These are phyloP conservation scores for Zasmidium citrigriseum DNA, from an alignment of 2,329 filamentous ascomycete genomes.

Conservation along the genomic window DNA sequence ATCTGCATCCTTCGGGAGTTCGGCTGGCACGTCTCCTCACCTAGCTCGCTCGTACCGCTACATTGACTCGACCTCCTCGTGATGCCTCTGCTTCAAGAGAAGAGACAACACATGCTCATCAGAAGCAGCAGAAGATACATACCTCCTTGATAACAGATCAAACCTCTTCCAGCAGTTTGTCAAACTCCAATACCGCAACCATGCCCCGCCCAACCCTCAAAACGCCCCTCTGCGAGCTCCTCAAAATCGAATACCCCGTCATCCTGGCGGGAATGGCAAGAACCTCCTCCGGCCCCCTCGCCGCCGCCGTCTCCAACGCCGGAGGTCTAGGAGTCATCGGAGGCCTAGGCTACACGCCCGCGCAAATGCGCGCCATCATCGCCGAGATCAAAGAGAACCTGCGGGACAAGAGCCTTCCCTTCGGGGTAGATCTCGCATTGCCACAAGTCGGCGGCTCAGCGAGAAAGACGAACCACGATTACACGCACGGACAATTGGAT, in stretches of 20 bases:
- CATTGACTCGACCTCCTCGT: background rate
- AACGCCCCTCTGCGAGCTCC: slow-evolving; percentile 75
- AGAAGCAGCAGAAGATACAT: no score
- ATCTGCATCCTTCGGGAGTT: background rate
- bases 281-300: slow-evolving; percentile 74
- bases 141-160: no score
- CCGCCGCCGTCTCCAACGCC: slow-evolving; percentile 84
- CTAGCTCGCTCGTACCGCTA: no score
- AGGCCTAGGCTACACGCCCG: slow-evolving; percentile 68
- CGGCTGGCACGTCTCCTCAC: no score
- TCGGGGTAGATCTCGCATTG: slow-evolving; percentile 88
- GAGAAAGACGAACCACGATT: slow-evolving; percentile 92
- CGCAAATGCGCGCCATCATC: slow-evolving; percentile 76
- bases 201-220: slow-evolving; percentile 55
- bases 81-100: background rate
- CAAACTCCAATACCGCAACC: slow-evolving; percentile 10
- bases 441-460: slow-evolving; percentile 84
- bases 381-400: slow-evolving; percentile 81
- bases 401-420: slow-evolving; percentile 67
- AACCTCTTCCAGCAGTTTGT: no score
- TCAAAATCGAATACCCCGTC: slow-evolving; percentile 85
- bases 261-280: slow-evolving; percentile 93
- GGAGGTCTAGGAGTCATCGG: slow-evolving; percentile 72
- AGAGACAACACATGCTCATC: no score
- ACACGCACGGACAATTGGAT: slow-evolving; percentile 85